Base-by-base conservation (phyloP, 495 filamentous ascomycete species). In the Jackrogersella minutella region DNA sequence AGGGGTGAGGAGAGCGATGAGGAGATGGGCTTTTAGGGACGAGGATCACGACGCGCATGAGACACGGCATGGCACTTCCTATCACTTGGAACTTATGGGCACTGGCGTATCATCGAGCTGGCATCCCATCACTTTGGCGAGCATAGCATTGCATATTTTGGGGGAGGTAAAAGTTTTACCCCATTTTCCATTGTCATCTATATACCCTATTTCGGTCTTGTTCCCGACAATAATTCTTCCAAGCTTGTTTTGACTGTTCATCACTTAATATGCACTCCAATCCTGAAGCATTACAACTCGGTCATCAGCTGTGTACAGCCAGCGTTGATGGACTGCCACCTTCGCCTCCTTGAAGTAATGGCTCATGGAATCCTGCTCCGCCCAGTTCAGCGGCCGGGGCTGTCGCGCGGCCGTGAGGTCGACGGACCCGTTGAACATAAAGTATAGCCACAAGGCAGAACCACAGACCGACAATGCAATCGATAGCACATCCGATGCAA, bases 1-100 rank as follows among this genome's bases (percentile, higher is more conserved):
- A 73, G 61, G 6, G 77, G 65, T 5, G 77, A 68, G n/a, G 81
- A 80, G n/a, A 76, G 72, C 31, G 82, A 82, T 44, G 83, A 80
- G 57, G 79, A 83, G 66, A 84, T 81, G 80, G 81, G 75, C 9
- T 73, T 82, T 51, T 77, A 58, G 64, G 44, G 9, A 49, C 36
- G 37, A 33, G 61, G 30, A 17, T 14, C 21, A 50, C 34, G 13
- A 50, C 26, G 41, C 52, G 57, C 22, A 68, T 22, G 39, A 51
- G 31, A 43, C 33, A 31, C 22, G 22, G 40, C 40, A 59, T 16
- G 37, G 31, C 47, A 58, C 47, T 39, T 2, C 31, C 36, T 47
- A 36, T 41, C 40, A 37, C 55, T 39, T 24, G 16, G 31, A 52
- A 41, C 28, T 10, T 16, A 19, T 21, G 36, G 52, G 40, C 13